phyloP scores from a whole-genome alignment of 257 asterid species.

The Linderniella brevidens region DNA sequence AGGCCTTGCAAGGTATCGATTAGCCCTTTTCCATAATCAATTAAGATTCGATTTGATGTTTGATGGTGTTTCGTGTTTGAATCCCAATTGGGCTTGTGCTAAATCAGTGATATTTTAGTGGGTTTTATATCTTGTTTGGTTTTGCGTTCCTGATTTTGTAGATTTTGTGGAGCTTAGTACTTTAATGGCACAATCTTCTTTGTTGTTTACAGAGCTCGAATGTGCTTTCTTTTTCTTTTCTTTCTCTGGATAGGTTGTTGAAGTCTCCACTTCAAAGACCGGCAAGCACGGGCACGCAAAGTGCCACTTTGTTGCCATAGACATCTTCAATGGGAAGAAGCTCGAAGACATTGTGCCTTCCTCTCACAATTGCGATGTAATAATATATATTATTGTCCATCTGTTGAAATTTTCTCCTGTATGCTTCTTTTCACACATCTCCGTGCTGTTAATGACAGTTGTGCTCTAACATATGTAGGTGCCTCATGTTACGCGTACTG shows the following conservation, averaged over 20 bases:
- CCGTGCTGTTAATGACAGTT: background rate
- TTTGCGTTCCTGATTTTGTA: too few relatives aligned
- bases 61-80: background rate
- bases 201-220: background rate
- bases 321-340: slow-evolving; percentile 45
- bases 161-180: background rate
- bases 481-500: slow-evolving; percentile 51
- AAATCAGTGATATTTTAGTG: slow-evolving; percentile 13
- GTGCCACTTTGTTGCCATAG: slow-evolving; percentile 59
- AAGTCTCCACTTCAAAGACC: slow-evolving; percentile 56
- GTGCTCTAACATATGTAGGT: slow-evolving; percentile 13
- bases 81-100: slow-evolving; percentile 8
- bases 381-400: background rate
- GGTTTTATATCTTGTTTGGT: background rate
- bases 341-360: slow-evolving; percentile 66
- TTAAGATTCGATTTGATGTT: background rate
- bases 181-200: too few relatives aligned
- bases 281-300: slow-evolving; percentile 67
- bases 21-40: too few relatives aligned
- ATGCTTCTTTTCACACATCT: too few relatives aligned
- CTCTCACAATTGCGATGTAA: slow-evolving; percentile 57
- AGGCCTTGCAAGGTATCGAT: slow-evolving; percentile 57
- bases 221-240: background rate
- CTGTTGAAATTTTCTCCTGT: background rate
- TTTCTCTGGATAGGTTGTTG: slow-evolving; percentile 30